These are phyloP conservation scores for Curvularia verruculosa DNA, from an alignment of 2,329 filamentous ascomycete species.

Conservation along the genomic window DNA sequence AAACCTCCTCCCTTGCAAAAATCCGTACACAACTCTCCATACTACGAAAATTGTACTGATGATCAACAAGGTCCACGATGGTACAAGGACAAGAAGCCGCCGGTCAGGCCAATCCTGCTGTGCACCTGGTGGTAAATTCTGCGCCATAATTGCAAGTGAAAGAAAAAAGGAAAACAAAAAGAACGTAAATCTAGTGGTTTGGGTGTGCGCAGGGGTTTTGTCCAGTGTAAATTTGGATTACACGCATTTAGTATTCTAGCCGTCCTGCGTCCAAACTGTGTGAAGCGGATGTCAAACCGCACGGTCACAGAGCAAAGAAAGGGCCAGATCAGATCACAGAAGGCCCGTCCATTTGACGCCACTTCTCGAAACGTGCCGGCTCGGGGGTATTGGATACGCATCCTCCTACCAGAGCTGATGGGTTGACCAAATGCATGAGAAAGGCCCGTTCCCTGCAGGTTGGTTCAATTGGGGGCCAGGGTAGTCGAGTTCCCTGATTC, in stretches of 20 bases:
- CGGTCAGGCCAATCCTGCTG: constrained; percentile 33
- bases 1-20: constrained; percentile 27
- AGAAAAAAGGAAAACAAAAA: constrained; percentile 4
- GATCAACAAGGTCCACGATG: constrained; percentile 26
- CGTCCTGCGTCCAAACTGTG: constrained; percentile 1
- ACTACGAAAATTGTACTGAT: constrained; percentile 31
- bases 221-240: constrained; percentile 3
- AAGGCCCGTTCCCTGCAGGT: constrained; percentile 16
- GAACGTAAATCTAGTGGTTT: neutral
- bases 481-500: constrained; percentile 7
- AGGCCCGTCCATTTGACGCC: constrained; percentile 7
- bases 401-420: constrained; percentile 7
- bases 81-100: constrained; percentile 28
- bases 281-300: constrained; percentile 8
- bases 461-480: constrained; percentile 7
- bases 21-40: constrained; percentile 34
- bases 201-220: constrained; percentile 6
- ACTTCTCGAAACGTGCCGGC: constrained; percentile 11
- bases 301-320: constrained; percentile 1
- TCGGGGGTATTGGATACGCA: constrained; percentile 1
- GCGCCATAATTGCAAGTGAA: constrained; percentile 14
- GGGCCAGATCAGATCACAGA: constrained; percentile 13
- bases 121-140: neutral
- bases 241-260: constrained; percentile 9
- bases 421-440: constrained; percentile 16